phyloP scores from a whole-genome alignment of 2,329 filamentous ascomycete genomes.

The Thermoascus crustaceus region DNA sequence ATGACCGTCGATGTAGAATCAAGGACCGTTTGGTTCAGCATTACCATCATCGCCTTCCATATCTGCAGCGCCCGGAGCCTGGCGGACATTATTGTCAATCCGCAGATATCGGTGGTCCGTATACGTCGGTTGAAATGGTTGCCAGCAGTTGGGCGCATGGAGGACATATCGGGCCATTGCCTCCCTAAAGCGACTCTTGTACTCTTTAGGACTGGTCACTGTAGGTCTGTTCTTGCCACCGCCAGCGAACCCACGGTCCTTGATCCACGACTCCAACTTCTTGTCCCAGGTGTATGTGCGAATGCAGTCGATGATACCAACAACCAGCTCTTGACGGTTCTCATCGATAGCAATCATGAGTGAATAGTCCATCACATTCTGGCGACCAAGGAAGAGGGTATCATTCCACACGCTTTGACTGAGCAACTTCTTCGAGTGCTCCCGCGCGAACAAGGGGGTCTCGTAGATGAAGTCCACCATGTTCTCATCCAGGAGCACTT shows the following conservation, averaged over 20 bases:
- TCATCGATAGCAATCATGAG: conserved; percentile 98
- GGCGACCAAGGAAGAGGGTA: conserved; percentile 84
- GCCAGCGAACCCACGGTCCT: conserved; percentile 79
- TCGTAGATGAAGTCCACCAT: conserved; percentile 99
- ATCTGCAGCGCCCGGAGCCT: conserved; percentile 12
- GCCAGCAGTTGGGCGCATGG: conserved; percentile 43
- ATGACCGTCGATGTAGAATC: too few relatives aligned
- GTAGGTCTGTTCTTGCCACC: conserved; percentile 79
- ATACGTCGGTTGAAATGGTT: conserved; percentile 33
- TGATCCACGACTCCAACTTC: conserved; percentile 99
- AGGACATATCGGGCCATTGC: conserved; percentile 81
- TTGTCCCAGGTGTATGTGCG: conserved; percentile 99
- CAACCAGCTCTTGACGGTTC: conserved; percentile 77
- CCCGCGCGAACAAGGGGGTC: conserved; percentile 85
- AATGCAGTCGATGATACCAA: conserved; percentile 97
- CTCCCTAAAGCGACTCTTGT: conserved; percentile 90
- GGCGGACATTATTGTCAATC: conserved; percentile 18
- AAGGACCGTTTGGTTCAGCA: too few relatives aligned
- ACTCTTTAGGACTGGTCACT: conserved; percentile 94
- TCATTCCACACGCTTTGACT: conserved; percentile 94
- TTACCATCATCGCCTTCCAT: conserved; percentile 12
- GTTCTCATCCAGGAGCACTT: conserved; percentile 94
- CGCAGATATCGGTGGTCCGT: conserved; percentile 23
- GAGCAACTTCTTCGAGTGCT: conserved; percentile 91
- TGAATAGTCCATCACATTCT: conserved; percentile 99